These are phyloP conservation scores for Stemphylium lycopersici DNA, from an alignment of 2,329 filamentous ascomycete genomes.

Conservation along the genomic window DNA sequence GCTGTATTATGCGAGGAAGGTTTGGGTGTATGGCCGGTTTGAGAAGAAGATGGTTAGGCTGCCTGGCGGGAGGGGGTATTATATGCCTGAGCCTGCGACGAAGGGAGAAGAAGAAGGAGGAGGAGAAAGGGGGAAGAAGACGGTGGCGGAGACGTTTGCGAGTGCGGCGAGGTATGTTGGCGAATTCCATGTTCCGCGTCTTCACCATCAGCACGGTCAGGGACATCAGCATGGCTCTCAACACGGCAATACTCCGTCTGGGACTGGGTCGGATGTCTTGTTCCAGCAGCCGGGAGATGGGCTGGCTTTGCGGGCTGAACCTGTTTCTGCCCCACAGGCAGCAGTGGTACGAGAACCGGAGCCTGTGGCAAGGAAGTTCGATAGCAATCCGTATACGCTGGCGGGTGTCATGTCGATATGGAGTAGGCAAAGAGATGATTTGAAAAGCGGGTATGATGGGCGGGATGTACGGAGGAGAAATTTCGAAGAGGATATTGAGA, in stretches of 20 bases:
- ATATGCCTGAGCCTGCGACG: not conserved
- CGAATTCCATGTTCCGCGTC: not conserved
- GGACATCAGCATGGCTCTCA: too few relatives aligned
- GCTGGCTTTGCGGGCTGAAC: not conserved
- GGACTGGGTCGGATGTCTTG: not conserved
- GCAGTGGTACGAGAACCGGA: not conserved
- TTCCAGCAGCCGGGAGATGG: not conserved
- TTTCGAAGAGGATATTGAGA: conserved; percentile 3
- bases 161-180: not conserved
- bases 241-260: too few relatives aligned
- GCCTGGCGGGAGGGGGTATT: conserved; percentile 12
- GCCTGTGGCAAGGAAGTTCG: not conserved
- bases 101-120: not conserved
- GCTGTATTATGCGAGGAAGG: conserved; percentile 11
- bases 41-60: not conserved
- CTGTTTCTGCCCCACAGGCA: not conserved
- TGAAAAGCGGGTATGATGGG: conserved; percentile 1
- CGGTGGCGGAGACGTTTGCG: not conserved
- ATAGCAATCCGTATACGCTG: conserved; percentile 6
- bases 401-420: conserved; percentile 7
- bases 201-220: not conserved
- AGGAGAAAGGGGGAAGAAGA: not conserved
- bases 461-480: not conserved
- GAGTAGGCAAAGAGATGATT: not conserved
- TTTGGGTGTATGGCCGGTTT: conserved; percentile 8